Conservation (phyloP, 768 basidiomycete genomes). For the Crucibulum laeve region DNA sequence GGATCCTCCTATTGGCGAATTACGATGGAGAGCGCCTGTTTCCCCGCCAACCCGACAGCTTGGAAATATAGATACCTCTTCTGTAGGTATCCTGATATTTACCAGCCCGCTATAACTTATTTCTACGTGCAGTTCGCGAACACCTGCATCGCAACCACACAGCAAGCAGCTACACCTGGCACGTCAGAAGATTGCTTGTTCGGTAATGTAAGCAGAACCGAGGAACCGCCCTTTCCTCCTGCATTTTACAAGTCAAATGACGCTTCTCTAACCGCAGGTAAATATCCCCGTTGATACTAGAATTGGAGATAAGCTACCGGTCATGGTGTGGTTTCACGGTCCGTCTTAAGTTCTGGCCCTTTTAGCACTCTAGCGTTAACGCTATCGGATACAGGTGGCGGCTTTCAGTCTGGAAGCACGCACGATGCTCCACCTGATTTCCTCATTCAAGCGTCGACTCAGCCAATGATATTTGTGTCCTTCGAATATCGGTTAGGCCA, state of each 20-base stretch:
- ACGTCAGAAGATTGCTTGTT: slow-evolving; percentile 40
- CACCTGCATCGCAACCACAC: slow-evolving; percentile 28
- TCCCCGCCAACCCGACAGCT: slow-evolving; percentile 30
- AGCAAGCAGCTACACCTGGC: slow-evolving; percentile 19
- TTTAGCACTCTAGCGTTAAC: background rate
- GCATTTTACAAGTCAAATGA: background rate
- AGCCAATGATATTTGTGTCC: slow-evolving; percentile 34
- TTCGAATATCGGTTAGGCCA: slow-evolving; percentile 39
- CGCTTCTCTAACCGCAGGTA: slow-evolving; percentile 23
- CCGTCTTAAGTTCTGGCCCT: background rate
- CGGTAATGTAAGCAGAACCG: slow-evolving; percentile 27
- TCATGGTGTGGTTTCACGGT: slow-evolving; percentile 42
- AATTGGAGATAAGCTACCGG: slow-evolving; percentile 21
- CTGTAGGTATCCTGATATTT: slow-evolving; percentile 15
- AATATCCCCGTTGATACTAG: slow-evolving; percentile 24
- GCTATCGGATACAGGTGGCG: slow-evolving; percentile 26
- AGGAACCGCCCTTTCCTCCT: background rate
- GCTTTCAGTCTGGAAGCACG: slow-evolving; percentile 32
- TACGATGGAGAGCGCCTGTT: slow-evolving; percentile 36
- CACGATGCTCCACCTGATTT: slow-evolving; percentile 25
- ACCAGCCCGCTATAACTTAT: background rate
- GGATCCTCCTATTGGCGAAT: slow-evolving; percentile 35
- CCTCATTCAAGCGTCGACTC: slow-evolving; percentile 22
- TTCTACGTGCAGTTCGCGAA: slow-evolving; percentile 23
- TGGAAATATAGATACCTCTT: slow-evolving; percentile 29